phyloP scores from a whole-genome alignment of 78 protist genomes.

The Dictyostelium firmibasis region DNA sequence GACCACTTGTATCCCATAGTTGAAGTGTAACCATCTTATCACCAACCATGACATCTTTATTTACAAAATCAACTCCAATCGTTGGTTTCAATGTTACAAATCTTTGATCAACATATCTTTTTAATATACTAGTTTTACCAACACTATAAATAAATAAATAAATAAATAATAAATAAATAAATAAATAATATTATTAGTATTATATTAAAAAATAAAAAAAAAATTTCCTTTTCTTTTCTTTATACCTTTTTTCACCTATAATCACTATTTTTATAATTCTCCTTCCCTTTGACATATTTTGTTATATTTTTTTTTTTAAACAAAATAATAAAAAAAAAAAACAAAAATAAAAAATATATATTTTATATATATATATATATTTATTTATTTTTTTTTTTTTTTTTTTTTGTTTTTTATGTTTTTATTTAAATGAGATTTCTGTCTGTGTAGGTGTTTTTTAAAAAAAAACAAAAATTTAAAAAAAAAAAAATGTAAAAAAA shows the following conservation, averaged over 20 bases:
- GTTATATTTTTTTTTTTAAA: no score
- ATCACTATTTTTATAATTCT: slow-evolving; percentile 48
- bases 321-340: no score
- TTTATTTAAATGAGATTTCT: no score
- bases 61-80: slow-evolving; percentile 73
- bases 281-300: slow-evolving; percentile 1
- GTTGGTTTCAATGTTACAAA: slow-evolving; percentile 66
- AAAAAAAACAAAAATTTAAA: no score
- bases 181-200: neutral
- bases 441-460: no score
- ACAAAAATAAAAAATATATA: no score
- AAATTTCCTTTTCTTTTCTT: neutral
- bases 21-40: slow-evolving; percentile 68
- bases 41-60: slow-evolving; percentile 64
- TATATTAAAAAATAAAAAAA: no score
- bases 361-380: no score
- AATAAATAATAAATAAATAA: neutral
- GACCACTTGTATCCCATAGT: slow-evolving; percentile 84
- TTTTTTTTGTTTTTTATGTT: no score
- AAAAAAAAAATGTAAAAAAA: no score
- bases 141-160: slow-evolving; percentile 4
- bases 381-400: no score
- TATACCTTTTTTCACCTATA: slow-evolving; percentile 74
- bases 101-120: slow-evolving; percentile 76
- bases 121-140: slow-evolving; percentile 75